Base-by-base conservation (phyloP, 148 eudicot genomes). In the Chenopodium album region DNA sequence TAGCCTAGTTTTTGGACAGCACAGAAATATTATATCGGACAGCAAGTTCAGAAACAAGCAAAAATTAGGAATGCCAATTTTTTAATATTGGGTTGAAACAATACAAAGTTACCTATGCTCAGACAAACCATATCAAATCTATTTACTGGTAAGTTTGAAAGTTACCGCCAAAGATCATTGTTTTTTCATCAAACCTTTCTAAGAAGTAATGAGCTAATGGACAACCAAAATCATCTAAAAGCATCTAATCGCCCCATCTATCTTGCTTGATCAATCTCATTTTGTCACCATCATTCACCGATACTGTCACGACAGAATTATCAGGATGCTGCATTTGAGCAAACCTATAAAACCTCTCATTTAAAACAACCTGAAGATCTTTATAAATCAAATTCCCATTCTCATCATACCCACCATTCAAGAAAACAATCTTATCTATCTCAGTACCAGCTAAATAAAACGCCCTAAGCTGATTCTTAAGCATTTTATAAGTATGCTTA, bases 391-490 rank as follows among this genome's bases (percentile, higher is more conserved):
- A 88, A 34, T 75, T 85, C 20, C 98, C 99, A 86, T 86, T 84
- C 72, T 91, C 92, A 77, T 88, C 91, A 89, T 91, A 96, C 13
- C 86, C 94, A 88, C 89, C 97, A 83, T 85, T 96, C 68, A 94
- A 63, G 73, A 96, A 94, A 73, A 94, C 95, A 85, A 73, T 89
- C 99, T 98, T 94, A 80, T 96, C 94, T 98, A 96, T 94, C 89
- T 96, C 95, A 0, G 99, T 94, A 28, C 99, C 99, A 71, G 94
- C 99, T 91, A 96, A 80, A 70, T 96, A 96, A 80, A 96, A 96
- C 1, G 95, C 87, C 82, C 88, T 80, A 9, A 89, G 91, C 86
- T 96, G 99, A 91, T 92, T 96, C 83, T 80, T 76, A 81, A 96
- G 93, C 98, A 96, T 96, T 82, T 90, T 91, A 79, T 92, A 96